Evolutionary conservation across 331 rosid genomes (phyloP).

Genomic region (Acacia concinna): DNA sequence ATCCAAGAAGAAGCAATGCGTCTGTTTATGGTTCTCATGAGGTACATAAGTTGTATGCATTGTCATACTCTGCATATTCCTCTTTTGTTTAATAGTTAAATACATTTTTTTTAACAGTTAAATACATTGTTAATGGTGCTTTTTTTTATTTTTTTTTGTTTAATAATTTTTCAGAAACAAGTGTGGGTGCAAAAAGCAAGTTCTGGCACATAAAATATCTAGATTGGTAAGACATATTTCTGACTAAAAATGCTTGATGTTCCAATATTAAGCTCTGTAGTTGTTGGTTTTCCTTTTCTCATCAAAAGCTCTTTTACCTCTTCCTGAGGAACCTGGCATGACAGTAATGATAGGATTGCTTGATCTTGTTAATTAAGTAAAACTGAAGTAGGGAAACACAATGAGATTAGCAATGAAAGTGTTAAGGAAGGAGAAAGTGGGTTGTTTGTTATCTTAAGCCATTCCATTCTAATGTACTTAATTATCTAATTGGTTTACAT

Average conservation of each 20-base stretch:
- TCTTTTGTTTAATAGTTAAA: constrained; percentile 2
- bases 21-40: constrained; percentile 53
- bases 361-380: constrained; percentile 8
- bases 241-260: constrained; percentile 28
- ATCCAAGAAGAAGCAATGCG: constrained; percentile 41
- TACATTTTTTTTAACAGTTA: constrained; percentile 5
- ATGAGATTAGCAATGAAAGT: background rate
- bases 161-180: constrained; percentile 51
- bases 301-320: background rate
- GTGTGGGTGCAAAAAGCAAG: constrained; percentile 66
- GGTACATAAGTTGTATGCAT: constrained; percentile 39
- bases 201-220: constrained; percentile 52
- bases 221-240: constrained; percentile 45
- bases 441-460: background rate
- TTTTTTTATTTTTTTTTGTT: background rate
- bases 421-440: background rate
- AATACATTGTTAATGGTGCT: constrained; percentile 14
- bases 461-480: background rate
- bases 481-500: background rate
- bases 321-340: constrained; percentile 6
- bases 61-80: background rate
- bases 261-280: constrained; percentile 17
- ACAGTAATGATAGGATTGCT: constrained; percentile 6
- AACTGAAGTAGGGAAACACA: background rate
- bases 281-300: background rate